Evolutionary conservation across 2,329 filamentous ascomycete genomes (phyloP), one percentile per base, ranked within the genome.

Genomic region (Plenodomus biglobosus): DNA sequence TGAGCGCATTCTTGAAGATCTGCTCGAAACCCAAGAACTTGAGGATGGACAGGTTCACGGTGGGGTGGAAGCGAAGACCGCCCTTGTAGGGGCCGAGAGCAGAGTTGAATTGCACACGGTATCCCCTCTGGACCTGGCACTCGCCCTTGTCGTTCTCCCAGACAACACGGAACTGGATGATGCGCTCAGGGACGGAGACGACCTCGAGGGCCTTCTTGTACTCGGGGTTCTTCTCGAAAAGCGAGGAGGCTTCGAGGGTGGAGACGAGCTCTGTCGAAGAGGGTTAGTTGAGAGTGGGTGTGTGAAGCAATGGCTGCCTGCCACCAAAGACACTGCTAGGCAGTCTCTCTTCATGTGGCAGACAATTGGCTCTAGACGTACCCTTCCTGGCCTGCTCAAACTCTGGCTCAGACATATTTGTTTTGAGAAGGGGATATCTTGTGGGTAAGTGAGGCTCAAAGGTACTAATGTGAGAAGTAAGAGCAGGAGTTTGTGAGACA

Each of bases 1-100:
- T 97, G 63, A 97, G 80, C 62, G 94, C 94, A 89, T 97, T 97
- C 85, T 97, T 97, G 84, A 97, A 97, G 78, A 92, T 95, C 80
- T 97, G 94, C 85, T 99, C 94, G 69, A 97, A 97, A 60, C 92
- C 94, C 71, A 99, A 83, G 80, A 97, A 97, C 81, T 99, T 99
- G 68, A 99, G 84, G 69, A 84, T 80, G 48, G 78, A 83, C 44
- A 86, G 78, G 73, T 86, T 94, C 75, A 94, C 90, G 10, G 86
- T 85, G 55, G 92, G 94, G 76, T 99, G 94, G 76, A 99, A 90
- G 64, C 94, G 84, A 63, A 97, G 85, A 73, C 94, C 94, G 61
- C 94, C 94, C 84, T 97, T 97, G 87, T 96, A 97, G 44, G 94
- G 94, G 48, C 94, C 94, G 18, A 97, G 86, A 38, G 92, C 92